phyloP scores from a whole-genome alignment of 83 land plant genomes.

The Thuja plicata region DNA sequence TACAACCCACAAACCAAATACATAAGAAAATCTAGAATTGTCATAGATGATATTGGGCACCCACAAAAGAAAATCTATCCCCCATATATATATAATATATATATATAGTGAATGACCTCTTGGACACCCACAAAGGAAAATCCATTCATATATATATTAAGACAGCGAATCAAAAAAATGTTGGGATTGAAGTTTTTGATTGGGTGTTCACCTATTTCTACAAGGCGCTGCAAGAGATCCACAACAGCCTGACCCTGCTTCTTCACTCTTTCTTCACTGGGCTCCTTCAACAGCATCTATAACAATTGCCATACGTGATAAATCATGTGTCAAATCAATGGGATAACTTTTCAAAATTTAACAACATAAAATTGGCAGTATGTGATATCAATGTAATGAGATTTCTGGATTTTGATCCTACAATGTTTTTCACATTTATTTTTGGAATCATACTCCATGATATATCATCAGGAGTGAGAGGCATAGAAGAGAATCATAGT shows the following conservation, averaged over 20 bases:
- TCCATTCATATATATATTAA: not conserved
- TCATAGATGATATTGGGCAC: not conserved
- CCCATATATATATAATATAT: too few relatives aligned
- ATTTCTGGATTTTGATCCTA: too few relatives aligned
- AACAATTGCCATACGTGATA: not conserved
- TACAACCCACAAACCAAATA: not conserved
- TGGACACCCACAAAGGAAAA: not conserved
- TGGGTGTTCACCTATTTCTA: not conserved
- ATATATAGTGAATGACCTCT: not conserved
- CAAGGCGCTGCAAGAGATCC: slow-evolving; percentile 11
- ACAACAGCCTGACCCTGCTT: not conserved
- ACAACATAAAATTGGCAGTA: too few relatives aligned
- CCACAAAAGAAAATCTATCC: not conserved
- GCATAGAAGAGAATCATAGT: too few relatives aligned
- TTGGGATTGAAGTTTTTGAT: not conserved
- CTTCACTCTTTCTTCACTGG: slow-evolving; percentile 12
- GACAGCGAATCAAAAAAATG: not conserved
- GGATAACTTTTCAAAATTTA: too few relatives aligned
- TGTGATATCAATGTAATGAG: too few relatives aligned
- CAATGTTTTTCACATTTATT: too few relatives aligned
- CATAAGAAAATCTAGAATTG: too few relatives aligned
- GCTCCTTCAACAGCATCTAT: slow-evolving; percentile 15
- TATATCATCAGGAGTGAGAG: too few relatives aligned
- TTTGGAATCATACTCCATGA: too few relatives aligned
- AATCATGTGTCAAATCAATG: not conserved